Percentiles rank a stretch among this genome's conserved stretches.
These are phyloP conservation scores for Plantago ovata DNA, from an alignment of 257 asterid genomes.

Conservation along the genomic window DNA sequence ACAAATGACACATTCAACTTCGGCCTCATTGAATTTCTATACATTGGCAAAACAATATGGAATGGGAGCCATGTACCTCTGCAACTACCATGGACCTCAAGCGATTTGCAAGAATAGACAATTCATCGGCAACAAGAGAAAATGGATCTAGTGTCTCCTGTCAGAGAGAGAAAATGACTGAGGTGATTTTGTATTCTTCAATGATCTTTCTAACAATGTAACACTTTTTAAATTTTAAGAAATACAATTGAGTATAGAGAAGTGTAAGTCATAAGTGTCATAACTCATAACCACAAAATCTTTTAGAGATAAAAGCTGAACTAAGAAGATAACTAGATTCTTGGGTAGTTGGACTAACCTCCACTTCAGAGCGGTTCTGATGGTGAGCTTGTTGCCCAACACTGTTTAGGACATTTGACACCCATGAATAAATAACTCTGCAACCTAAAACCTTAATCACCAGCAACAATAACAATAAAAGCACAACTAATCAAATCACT, in stretches of 20 bases:
- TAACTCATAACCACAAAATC: neutral
- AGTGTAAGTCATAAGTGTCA: neutral
- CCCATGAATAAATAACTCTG: slow-evolving; percentile 84
- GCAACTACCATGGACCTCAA: slow-evolving; percentile 95
- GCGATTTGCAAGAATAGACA: slow-evolving; percentile 73
- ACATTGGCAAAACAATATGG: slow-evolving; percentile 11
- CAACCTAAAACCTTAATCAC: slow-evolving; percentile 81
- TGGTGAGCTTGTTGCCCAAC: slow-evolving; percentile 53
- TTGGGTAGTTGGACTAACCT: slow-evolving; percentile 42
- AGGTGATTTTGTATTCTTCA: slow-evolving; percentile 1
- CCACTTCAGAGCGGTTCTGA: slow-evolving; percentile 43
- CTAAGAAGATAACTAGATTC: slow-evolving; percentile 1
- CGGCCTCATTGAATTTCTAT: slow-evolving; percentile 17
- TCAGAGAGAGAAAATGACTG: slow-evolving; percentile 15
- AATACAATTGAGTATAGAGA: neutral
- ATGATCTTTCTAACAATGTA: no score
- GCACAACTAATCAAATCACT: slow-evolving; percentile 20
- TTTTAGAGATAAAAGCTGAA: neutral
- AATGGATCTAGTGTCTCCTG: slow-evolving; percentile 93
- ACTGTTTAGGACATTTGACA: slow-evolving; percentile 57
- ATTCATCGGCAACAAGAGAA: slow-evolving; percentile 96
- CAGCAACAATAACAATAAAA: slow-evolving; percentile 35
- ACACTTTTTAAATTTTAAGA: no score
- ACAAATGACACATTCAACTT: slow-evolving; percentile 16
- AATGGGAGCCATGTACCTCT: slow-evolving; percentile 54